These are phyloP conservation scores for Tricholoma sp. DNA, from an alignment of 768 basidiomycete species.

Conservation along the genomic window DNA sequence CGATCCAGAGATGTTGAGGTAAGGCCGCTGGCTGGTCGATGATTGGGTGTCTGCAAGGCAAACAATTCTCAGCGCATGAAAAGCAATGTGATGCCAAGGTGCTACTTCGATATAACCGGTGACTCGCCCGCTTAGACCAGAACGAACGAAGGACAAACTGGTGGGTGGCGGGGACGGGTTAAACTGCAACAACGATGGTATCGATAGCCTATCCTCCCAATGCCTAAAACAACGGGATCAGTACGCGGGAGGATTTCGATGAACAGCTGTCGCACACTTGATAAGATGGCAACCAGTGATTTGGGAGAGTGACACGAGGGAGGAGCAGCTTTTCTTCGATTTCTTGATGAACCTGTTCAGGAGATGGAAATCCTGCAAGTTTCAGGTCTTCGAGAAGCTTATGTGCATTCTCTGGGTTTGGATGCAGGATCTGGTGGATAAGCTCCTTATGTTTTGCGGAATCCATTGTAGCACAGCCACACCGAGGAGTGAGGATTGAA, in stretches of 20 bases:
- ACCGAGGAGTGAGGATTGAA: background rate
- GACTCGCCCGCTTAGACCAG: slow-evolving; percentile 75
- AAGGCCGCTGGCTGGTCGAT: slow-evolving; percentile 58
- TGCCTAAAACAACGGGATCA: slow-evolving; percentile 40
- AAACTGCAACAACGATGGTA: slow-evolving; percentile 59
- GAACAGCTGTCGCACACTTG: slow-evolving; percentile 61
- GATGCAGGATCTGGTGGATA: slow-evolving; percentile 44
- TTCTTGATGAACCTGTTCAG: slow-evolving; percentile 54
- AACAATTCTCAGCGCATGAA: background rate
- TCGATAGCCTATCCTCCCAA: slow-evolving; percentile 59
- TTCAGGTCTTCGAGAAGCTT: slow-evolving; percentile 50
- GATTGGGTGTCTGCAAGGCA: slow-evolving; percentile 45
- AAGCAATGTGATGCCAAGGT: background rate
- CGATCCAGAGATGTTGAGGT: slow-evolving; percentile 84
- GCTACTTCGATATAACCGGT: slow-evolving; percentile 77
- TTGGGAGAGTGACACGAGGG: slow-evolving; percentile 60
- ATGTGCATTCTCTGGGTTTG: slow-evolving; percentile 33
- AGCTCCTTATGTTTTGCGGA: slow-evolving; percentile 25
- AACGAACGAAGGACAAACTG: slow-evolving; percentile 62
- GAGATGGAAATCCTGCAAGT: slow-evolving; percentile 51
- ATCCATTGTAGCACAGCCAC: slow-evolving; percentile 26
- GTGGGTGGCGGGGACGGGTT: slow-evolving; percentile 75
- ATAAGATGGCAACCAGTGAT: slow-evolving; percentile 72
- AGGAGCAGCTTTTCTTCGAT: slow-evolving; percentile 74
- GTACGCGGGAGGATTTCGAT: slow-evolving; percentile 9